Evolutionary conservation across 139 green algal genomes (phyloP).

Genomic region (Coccomyxa sp.): DNA sequence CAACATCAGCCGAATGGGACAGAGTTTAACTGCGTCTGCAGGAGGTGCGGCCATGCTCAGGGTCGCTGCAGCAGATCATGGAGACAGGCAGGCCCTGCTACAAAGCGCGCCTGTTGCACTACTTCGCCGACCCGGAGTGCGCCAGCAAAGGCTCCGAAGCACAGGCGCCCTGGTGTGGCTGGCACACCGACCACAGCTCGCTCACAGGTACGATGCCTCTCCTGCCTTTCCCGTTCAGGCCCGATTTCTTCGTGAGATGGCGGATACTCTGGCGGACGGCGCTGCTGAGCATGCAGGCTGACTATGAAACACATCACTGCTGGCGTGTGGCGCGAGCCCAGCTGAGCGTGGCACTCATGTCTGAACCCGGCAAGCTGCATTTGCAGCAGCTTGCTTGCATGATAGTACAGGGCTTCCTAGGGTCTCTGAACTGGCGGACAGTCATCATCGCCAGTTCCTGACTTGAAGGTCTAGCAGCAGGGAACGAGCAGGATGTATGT

Average conservation of each 20-base stretch:
- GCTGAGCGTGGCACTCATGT: too few species aligned
- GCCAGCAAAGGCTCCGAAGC: conserved; percentile 1
- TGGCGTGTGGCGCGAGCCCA: background rate
- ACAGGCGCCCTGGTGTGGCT: conserved; percentile 64
- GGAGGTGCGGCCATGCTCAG: too few species aligned
- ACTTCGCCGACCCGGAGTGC: conserved; percentile 34
- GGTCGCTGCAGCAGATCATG: background rate
- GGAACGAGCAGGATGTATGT: too few species aligned
- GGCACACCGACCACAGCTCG: conserved; percentile 70
- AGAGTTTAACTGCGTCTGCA: background rate
- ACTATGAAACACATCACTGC: background rate
- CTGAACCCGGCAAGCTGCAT: background rate
- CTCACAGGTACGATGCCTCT: conserved; percentile 50
- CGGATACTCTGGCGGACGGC: background rate
- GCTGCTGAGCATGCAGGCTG: background rate
- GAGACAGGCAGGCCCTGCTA: background rate
- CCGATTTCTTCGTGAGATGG: background rate
- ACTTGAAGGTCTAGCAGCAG: background rate
- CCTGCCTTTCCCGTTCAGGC: background rate
- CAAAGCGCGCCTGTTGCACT: conserved; percentile 70
- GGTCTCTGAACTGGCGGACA: background rate
- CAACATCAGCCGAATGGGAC: background rate
- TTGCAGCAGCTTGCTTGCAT: background rate
- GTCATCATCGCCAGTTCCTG: background rate
- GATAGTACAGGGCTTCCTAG: background rate